Conservation (phyloP, 768 basidiomycete species). For the Termitomyces bulborhizus region DNA sequence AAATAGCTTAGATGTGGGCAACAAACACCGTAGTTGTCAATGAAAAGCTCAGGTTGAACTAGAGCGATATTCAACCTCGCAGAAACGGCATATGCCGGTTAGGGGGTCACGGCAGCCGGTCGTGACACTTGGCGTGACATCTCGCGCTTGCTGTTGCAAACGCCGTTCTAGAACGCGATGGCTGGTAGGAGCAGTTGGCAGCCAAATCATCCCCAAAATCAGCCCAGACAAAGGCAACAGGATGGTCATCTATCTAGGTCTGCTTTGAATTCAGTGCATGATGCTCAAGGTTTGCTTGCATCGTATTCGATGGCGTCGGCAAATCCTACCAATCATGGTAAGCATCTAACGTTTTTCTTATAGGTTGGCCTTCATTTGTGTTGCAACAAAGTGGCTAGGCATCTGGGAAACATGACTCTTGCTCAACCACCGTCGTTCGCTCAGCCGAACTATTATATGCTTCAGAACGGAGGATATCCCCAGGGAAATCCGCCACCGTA, state of each 20-base stretch:
- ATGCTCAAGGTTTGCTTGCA: constrained; percentile 1
- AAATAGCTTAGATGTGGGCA: no score
- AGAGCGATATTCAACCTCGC: no score
- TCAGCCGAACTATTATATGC: constrained; percentile 47
- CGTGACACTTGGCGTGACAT: background rate
- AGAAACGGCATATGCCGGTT: background rate
- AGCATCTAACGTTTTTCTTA: constrained; percentile 7
- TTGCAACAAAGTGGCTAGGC: constrained; percentile 48
- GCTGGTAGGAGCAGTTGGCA: background rate
- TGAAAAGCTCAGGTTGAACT: no score
- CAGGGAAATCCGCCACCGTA: constrained; percentile 49
- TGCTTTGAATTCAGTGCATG: constrained; percentile 1
- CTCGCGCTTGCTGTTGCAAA: background rate
- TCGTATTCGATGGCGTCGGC: constrained; percentile 56
- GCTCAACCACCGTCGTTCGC: constrained; percentile 59
- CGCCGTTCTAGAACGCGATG: constrained; percentile 33
- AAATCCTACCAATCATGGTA: constrained; percentile 74
- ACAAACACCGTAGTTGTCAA: no score
- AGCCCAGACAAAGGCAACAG: background rate
- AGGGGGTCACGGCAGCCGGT: background rate
- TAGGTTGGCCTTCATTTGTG: constrained; percentile 3
- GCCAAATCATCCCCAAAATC: background rate
- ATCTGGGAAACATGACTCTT: constrained; percentile 54
- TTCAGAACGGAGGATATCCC: constrained; percentile 22
- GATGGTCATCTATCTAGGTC: background rate